Evolutionary conservation across 2,329 filamentous ascomycete species (phyloP).

Genomic region (Xylariaceae sp.): DNA sequence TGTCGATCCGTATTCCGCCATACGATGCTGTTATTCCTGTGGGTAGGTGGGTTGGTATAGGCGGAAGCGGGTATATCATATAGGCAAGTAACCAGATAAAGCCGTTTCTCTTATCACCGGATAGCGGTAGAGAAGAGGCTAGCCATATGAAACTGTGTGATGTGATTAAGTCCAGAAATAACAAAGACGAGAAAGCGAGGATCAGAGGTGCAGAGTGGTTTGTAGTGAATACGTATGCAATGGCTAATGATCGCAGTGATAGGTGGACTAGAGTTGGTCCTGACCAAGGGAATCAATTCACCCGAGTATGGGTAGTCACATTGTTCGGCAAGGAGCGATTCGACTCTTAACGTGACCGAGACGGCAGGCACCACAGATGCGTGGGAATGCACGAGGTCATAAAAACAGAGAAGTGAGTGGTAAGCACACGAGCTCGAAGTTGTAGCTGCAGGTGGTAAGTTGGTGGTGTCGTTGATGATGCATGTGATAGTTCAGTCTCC

Average conservation of each 20-base stretch:
- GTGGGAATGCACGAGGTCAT: not conserved
- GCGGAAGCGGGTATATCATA: not conserved
- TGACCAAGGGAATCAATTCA: too few species aligned
- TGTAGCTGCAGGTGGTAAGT: not conserved
- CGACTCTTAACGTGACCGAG: too few species aligned
- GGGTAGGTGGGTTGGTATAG: not conserved
- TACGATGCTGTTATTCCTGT: not conserved
- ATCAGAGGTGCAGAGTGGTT: too few species aligned
- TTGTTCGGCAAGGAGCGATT: too few species aligned
- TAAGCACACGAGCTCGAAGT: not conserved
- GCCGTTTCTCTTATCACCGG: not conserved
- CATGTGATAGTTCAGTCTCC: not conserved
- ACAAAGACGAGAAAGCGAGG: too few species aligned
- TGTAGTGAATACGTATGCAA: too few species aligned
- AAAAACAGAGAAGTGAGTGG: not conserved
- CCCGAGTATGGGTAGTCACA: too few species aligned
- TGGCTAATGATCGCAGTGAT: too few species aligned
- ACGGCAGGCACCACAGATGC: too few species aligned
- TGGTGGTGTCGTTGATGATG: not conserved
- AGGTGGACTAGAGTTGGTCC: too few species aligned
- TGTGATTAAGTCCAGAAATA: not conserved
- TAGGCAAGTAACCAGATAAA: not conserved
- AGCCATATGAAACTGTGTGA: slow-evolving; percentile 3
- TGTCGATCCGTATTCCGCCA: slow-evolving; percentile 11
- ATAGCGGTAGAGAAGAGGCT: not conserved